Base-by-base conservation (phyloP, 1,139 yeast species). In the Sugiyamaella paludigena region DNA sequence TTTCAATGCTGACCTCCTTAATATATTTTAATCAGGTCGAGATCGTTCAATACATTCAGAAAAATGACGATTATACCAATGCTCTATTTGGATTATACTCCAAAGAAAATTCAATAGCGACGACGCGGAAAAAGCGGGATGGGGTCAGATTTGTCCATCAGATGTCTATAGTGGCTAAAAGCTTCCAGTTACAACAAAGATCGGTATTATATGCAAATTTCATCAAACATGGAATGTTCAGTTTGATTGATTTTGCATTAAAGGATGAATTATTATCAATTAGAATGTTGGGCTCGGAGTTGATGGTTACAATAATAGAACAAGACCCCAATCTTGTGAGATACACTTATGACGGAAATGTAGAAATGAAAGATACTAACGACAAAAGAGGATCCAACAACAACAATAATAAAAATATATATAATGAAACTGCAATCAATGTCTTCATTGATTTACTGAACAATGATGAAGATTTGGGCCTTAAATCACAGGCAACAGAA, bases 71-170 rank as follows among this genome's bases (percentile, higher is more conserved):
- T 35, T 80, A 75, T 55, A 63, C 76, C 27, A 72, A 71, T 26
- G 74, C 75, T 19, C 67, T 91, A 29, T 85, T 91, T 60, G 67
- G 69, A 9, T 65, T 86, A 33, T 87, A 83, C 60, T 68, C 52
- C 26, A 34, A 39, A 27, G 48, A 30, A 38, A 27, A 36, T 12
- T 10, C 16, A 24, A 19, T 19, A 19, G 24, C 24, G 24, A 19
- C 24, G 5, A 19, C 24, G 24, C 24, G 43, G n/a, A 53, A 53
- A 41, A 75, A 76, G 58, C 72, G 87, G 51, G 87, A 87, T 59
- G 96, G 95, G 0, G 83, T 92, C 5, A 77, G 77, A 57, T 76
- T 91, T 69, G 65, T 92, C 1, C 94, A 88, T 66, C 96, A 91
- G 63, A 84, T 88, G 63, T 81, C 87, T 3, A 66, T 80, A 15